These are phyloP conservation scores for Trichosporon ovoides DNA, from an alignment of 1,284 basidiomycete species.

Conservation along the genomic window DNA sequence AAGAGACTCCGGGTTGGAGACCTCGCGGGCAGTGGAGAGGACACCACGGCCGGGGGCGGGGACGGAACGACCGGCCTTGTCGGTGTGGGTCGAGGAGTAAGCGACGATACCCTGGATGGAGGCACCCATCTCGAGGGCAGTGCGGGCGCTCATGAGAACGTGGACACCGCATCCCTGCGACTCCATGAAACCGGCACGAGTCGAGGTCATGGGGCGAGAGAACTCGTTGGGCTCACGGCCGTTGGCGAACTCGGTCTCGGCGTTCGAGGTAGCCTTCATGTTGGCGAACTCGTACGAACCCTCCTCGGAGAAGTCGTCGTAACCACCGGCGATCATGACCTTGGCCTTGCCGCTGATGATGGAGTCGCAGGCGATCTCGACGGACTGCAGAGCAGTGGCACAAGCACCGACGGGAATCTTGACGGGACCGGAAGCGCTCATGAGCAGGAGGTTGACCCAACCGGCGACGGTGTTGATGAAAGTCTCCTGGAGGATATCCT, in stretches of 20 bases:
- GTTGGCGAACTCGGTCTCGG: conserved; percentile 94
- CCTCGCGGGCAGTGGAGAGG: conserved; percentile 74
- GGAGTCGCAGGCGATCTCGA: conserved; percentile 94
- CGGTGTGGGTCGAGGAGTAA: conserved; percentile 94
- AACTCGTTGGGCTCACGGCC: conserved; percentile 98
- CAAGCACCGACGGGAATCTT: conserved; percentile 99
- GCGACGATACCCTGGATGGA: conserved; percentile 90
- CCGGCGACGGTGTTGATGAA: conserved; percentile 98
- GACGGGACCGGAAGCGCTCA: conserved; percentile 93
- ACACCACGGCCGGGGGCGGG: conserved; percentile 90
- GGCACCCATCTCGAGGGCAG: conserved; percentile 86
- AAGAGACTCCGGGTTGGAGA: conserved; percentile 61
- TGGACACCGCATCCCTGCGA: conserved; percentile 95
- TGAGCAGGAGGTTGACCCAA: conserved; percentile 89
- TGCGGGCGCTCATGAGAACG: conserved; percentile 93
- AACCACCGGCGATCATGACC: conserved; percentile 98
- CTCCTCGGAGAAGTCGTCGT: conserved; percentile 96
- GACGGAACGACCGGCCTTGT: conserved; percentile 91
- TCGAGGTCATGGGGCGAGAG: conserved; percentile 94
- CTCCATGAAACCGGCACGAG: conserved; percentile 96
- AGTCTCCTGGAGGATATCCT: conserved; percentile 97
- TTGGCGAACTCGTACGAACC: conserved; percentile 96
- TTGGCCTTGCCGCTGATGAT: conserved; percentile 94
- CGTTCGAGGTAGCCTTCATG: conserved; percentile 98
- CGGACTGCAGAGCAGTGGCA: conserved; percentile 92